These are phyloP conservation scores for Lathyrus oleraceus DNA, from an alignment of 306 rosid genomes.

Conservation along the genomic window DNA sequence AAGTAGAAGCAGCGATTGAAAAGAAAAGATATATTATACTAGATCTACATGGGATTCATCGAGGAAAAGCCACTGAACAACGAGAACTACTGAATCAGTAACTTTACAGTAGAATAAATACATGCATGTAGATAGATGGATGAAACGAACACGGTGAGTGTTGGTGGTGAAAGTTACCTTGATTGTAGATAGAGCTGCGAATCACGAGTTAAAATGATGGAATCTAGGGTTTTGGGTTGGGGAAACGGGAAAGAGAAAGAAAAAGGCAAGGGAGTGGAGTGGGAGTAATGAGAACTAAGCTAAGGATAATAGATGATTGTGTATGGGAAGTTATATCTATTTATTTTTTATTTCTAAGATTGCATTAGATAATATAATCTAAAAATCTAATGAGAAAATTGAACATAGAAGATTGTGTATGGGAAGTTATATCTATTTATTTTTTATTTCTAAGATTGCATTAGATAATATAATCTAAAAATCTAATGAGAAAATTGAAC, in stretches of 20 bases:
- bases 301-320: not conserved
- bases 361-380: no score
- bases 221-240: constrained; percentile 34
- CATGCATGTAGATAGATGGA: not conserved
- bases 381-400: no score
- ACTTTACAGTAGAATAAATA: not conserved
- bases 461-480: no score
- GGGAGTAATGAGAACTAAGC: not conserved
- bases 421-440: no score
- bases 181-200: constrained; percentile 4
- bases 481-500: no score
- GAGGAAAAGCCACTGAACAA: not conserved
- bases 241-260: not conserved
- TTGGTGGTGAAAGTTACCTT: constrained; percentile 37
- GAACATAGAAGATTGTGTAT: not conserved
- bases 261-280: not conserved
- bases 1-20: not conserved
- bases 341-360: no score
- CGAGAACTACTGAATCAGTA: not conserved
- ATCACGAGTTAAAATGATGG: not conserved
- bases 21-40: not conserved
- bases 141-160: not conserved
- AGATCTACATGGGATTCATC: not conserved
- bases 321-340: no score
- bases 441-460: no score